Evolutionary conservation across 2,329 filamentous ascomycete species (phyloP).

Genomic region (Cladosporium colombiae): DNA sequence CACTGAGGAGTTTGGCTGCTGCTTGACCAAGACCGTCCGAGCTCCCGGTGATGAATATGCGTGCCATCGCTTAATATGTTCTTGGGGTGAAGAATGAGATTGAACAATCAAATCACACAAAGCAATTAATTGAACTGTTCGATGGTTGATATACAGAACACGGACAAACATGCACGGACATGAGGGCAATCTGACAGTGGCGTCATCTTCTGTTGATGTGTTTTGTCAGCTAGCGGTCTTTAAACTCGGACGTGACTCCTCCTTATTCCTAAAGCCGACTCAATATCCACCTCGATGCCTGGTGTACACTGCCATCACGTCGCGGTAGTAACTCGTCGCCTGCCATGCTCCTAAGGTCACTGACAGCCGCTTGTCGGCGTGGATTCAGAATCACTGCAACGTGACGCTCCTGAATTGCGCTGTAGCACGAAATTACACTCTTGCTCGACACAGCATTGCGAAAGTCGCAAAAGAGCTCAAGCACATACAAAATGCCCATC

Average conservation of each 20-base stretch:
- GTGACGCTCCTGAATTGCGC: background rate
- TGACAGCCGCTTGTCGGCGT: background rate
- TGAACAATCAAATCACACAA: background rate
- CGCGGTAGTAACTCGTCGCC: background rate
- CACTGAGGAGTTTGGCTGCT: conserved; percentile 52
- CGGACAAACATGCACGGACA: too few species aligned
- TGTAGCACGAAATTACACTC: background rate
- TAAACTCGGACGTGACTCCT: background rate
- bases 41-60: conserved; percentile 59
- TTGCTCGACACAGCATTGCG: background rate
- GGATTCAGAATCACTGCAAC: background rate
- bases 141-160: background rate
- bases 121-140: background rate
- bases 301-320: background rate
- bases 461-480: background rate
- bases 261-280: background rate
- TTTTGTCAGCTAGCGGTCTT: background rate
- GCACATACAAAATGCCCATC: background rate
- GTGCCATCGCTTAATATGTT: conserved; percentile 40
- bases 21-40: conserved; percentile 58
- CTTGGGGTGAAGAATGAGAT: background rate
- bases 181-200: background rate
- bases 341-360: background rate
- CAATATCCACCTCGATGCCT: background rate
- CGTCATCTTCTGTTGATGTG: background rate